phyloP scores from a whole-genome alignment of 805 yeast genomes.

The Starmerella potacharoeniae region DNA sequence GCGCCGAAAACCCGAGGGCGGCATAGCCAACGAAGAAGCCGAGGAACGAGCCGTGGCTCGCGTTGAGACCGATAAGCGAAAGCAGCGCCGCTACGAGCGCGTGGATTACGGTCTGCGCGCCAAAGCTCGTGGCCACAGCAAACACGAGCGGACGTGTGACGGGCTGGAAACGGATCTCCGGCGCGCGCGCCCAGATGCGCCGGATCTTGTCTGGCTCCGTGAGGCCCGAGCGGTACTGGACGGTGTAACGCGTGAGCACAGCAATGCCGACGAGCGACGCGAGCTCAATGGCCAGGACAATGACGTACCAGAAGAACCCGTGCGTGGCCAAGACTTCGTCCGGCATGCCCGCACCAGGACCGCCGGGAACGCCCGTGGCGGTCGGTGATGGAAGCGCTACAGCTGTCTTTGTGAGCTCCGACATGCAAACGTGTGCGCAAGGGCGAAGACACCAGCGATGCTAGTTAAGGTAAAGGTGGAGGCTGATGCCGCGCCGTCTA shows the following conservation, averaged over 20 bases:
- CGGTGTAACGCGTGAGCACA: constrained; percentile 20
- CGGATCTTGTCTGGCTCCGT: constrained; percentile 25
- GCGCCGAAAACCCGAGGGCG: constrained; percentile 12
- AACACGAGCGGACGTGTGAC: constrained; percentile 21
- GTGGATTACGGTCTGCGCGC: constrained; percentile 21
- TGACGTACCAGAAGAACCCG: constrained; percentile 11
- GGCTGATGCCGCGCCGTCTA: not conserved
- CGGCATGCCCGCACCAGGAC: not conserved
- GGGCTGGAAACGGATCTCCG: constrained; percentile 26
- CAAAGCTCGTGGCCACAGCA: constrained; percentile 22
- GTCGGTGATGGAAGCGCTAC: not conserved
- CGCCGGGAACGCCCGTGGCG: not conserved
- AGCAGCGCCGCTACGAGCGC: constrained; percentile 8
- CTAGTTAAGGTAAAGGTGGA: not conserved
- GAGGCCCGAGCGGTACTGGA: constrained; percentile 22
- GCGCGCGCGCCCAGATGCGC: constrained; percentile 26
- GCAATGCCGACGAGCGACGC: constrained; percentile 16
- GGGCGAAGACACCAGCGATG: not conserved
- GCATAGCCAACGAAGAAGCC: constrained; percentile 3
- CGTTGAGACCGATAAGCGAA: constrained; percentile 8
- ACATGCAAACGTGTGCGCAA: not conserved
- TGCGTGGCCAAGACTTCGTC: not conserved
- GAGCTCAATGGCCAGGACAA: constrained; percentile 16
- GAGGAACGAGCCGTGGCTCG: not conserved
- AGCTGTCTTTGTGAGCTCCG: not conserved